A percentile compares a stretch with the other conserved stretches of the same genome.
Evolutionary conservation across 805 yeast species (phyloP).

Genomic region (Zygosaccharomyces gambellarensis): DNA sequence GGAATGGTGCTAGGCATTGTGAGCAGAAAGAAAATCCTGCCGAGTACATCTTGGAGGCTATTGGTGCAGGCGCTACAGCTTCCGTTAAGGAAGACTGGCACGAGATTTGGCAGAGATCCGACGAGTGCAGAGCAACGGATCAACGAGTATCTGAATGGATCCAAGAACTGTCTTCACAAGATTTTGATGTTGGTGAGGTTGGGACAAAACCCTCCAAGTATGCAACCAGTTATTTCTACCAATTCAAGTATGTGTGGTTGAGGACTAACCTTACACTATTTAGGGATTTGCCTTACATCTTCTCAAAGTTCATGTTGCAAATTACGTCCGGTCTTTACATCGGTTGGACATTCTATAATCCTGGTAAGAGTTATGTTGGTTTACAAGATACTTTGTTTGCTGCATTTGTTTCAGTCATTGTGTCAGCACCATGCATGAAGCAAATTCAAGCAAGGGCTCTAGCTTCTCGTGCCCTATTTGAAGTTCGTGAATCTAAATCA

Average conservation of each 20-base stretch:
- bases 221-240: constrained; percentile 42
- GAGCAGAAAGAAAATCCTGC: constrained; percentile 39
- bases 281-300: constrained; percentile 59
- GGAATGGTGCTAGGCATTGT: constrained; percentile 64
- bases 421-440: constrained; percentile 50
- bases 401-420: constrained; percentile 52
- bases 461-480: constrained; percentile 56
- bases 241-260: constrained; percentile 38
- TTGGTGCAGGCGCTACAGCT: constrained; percentile 47
- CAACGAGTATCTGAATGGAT: constrained; percentile 33
- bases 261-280: constrained; percentile 44
- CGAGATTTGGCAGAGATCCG: constrained; percentile 52
- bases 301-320: constrained; percentile 51
- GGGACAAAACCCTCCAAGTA: constrained; percentile 16
- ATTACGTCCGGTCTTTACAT: constrained; percentile 54
- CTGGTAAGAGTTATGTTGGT: constrained; percentile 48
- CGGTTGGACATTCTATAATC: constrained; percentile 67
- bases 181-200: constrained; percentile 7
- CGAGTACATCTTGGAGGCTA: constrained; percentile 43
- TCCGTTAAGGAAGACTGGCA: constrained; percentile 51
- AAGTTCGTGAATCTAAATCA: constrained; percentile 65
- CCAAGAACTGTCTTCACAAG: constrained; percentile 18
- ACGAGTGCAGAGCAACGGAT: constrained; percentile 29
- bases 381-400: constrained; percentile 57
- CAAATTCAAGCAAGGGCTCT: constrained; percentile 60